Conservation (phyloP, 345 rosid species). For the Eucalyptus curtisii region DNA sequence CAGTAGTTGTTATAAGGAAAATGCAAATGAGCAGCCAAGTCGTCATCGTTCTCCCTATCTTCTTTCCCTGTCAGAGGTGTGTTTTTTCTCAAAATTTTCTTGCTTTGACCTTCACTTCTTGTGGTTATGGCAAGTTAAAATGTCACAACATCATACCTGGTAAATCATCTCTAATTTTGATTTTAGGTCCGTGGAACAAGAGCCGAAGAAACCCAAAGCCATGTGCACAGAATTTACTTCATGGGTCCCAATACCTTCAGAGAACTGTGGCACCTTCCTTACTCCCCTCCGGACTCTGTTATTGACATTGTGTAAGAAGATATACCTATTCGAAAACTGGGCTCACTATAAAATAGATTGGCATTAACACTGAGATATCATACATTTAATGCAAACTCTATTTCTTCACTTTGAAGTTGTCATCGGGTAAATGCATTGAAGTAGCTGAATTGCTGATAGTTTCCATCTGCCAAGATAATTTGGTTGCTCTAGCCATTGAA, state of each 20-base stretch:
- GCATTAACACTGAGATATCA: neutral
- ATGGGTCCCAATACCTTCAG: constrained; percentile 97
- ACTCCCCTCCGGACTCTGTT: constrained; percentile 82
- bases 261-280: constrained; percentile 99
- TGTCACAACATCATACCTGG: neutral
- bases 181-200: constrained; percentile 77
- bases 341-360: neutral
- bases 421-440: neutral
- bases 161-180: constrained; percentile 5
- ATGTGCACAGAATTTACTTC: constrained; percentile 88
- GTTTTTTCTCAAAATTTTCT: neutral
- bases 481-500: neutral
- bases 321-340: neutral
- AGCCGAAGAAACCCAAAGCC: constrained; percentile 92
- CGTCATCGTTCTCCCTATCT: constrained; percentile 71
- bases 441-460: neutral
- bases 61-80: constrained; percentile 88
- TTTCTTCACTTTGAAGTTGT: neutral
- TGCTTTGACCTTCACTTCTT: constrained; percentile 7
- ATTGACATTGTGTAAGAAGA: constrained; percentile 85
- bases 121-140: constrained; percentile 4
- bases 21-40: constrained; percentile 54
- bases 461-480: neutral
- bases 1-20: constrained; percentile 27
- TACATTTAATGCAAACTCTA: neutral